A percentile compares a stretch with the other conserved stretches of the same genome.
Conservation (phyloP, 768 basidiomycete species). For the Fomitopsis serialis region DNA sequence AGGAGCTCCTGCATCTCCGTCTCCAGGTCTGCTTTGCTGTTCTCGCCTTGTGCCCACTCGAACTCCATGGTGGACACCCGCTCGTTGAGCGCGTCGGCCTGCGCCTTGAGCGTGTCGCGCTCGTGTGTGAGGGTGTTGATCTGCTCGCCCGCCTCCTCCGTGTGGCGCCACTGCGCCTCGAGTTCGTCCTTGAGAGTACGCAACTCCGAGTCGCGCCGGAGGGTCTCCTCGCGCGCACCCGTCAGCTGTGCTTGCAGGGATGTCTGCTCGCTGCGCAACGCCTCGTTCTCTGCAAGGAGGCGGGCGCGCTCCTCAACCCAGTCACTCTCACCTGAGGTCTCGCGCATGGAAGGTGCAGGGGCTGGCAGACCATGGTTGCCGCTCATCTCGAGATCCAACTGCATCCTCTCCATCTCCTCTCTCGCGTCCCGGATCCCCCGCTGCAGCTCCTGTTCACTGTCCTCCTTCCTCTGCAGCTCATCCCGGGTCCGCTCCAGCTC, state of each 20-base stretch:
- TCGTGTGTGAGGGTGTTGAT: slow-evolving; percentile 32
- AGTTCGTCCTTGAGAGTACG: slow-evolving; percentile 52
- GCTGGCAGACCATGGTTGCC: slow-evolving; percentile 18
- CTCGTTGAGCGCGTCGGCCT: slow-evolving; percentile 32
- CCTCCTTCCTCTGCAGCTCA: slow-evolving; percentile 40
- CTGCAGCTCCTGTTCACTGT: slow-evolving; percentile 47
- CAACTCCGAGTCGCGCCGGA: slow-evolving; percentile 25
- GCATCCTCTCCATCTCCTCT: slow-evolving; percentile 58
- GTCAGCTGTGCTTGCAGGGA: slow-evolving; percentile 35
- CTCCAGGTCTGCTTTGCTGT: slow-evolving; percentile 50
- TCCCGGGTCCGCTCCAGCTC: slow-evolving; percentile 47
- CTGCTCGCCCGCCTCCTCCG: slow-evolving; percentile 50
- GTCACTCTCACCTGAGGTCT: slow-evolving; percentile 28
- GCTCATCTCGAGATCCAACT: slow-evolving; percentile 29
- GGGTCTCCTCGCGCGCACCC: slow-evolving; percentile 31
- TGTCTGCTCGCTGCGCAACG: slow-evolving; percentile 39
- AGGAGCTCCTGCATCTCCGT: slow-evolving; percentile 48
- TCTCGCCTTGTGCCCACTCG: slow-evolving; percentile 54
- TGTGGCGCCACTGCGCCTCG: slow-evolving; percentile 66
- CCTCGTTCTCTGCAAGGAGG: slow-evolving; percentile 35
- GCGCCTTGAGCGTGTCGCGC: slow-evolving; percentile 22
- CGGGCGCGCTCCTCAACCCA: slow-evolving; percentile 52
- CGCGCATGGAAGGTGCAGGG: slow-evolving; percentile 21
- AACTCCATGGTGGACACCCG: slow-evolving; percentile 42
- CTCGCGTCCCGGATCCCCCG: slow-evolving; percentile 48